Evolutionary conservation across 2,329 filamentous ascomycete genomes (phyloP), one percentile per base, ranked within the genome.

Genomic region (Cytospora schulzeri): DNA sequence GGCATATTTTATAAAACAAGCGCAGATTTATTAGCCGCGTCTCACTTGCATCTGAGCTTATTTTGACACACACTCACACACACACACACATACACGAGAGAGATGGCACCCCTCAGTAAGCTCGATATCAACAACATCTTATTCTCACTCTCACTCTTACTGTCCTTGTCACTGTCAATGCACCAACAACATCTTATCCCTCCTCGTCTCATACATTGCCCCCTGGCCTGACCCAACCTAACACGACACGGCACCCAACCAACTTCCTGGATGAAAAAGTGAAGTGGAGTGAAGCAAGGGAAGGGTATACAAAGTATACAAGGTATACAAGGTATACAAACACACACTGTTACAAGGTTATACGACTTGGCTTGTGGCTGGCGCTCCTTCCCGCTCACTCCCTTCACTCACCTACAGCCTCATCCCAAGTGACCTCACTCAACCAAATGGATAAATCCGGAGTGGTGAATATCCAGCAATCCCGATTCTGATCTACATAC

Each of bases 101-200:
- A 45, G 26, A 67, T 67, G 65, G 65, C 65, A 57, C 65, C 64
- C n/a, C 65, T 67, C 50, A 67, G 65, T 67, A 67, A 67, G 65
- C 62, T 58, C 50, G 50, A 31, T 55, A 55, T 58, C 62, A 60
- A 60, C 19, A 38, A 29, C 38, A 31, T 31, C 29, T 35, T 35
- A 29, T 1, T 31, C 52, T 35, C 33, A 26, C 26, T 33, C 54
- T 56, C 54, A 38, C 31, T 28, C 52, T 53, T 35, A 26, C 11
- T 11, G 12, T 17, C 7, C n/a, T n/a, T n/a, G n/a, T n/a, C n/a
- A 11, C 45, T 11, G 15, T 28, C 19, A 38, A 26, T 35, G 19
- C 22, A 48, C n/a, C 51, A 22, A 2, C 22, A 48, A 7, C 51
- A 22, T 29, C 51, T 17, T 35, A 48, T 12, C 38, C 29, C 17